These are phyloP conservation scores for Diatrype stigma DNA, from an alignment of 2,329 filamentous ascomycete species.

Conservation along the genomic window DNA sequence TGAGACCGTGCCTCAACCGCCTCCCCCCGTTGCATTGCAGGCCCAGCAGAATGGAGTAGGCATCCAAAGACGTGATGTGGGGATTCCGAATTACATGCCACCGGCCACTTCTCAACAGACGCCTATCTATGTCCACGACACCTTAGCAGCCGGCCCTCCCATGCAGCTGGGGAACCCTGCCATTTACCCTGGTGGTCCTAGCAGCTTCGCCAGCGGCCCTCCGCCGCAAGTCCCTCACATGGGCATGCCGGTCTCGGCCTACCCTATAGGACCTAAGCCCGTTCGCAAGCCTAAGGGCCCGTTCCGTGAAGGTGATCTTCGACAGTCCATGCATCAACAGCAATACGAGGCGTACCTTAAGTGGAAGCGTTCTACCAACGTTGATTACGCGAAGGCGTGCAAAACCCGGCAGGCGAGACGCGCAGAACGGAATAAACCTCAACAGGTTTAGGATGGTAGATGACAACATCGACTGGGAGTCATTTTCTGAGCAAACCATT, in stretches of 20 bases:
- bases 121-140: not conserved
- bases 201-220: not conserved
- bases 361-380: conserved; percentile 18
- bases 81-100: not conserved
- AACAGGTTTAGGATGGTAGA: not conserved
- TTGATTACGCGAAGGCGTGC: conserved; percentile 21
- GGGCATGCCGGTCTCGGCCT: conserved; percentile 8
- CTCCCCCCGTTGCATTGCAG: not conserved
- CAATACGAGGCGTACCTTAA: conserved; percentile 29
- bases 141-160: not conserved
- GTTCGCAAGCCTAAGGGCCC: conserved; percentile 26
- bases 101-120: not conserved
- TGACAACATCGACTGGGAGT: not conserved
- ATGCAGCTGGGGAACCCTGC: not conserved
- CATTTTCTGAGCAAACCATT: not conserved
- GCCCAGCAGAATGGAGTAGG: not conserved
- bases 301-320: conserved; percentile 16
- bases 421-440: conserved; percentile 11
- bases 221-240: not conserved
- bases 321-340: conserved; percentile 18
- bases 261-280: conserved; percentile 27
- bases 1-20: not conserved
- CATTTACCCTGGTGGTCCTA: not conserved
- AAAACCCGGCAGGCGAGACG: conserved; percentile 25
- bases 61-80: not conserved